These are phyloP conservation scores for Populus hybrid DNA, from an alignment of 441 rosid genomes.

Conservation along the genomic window DNA sequence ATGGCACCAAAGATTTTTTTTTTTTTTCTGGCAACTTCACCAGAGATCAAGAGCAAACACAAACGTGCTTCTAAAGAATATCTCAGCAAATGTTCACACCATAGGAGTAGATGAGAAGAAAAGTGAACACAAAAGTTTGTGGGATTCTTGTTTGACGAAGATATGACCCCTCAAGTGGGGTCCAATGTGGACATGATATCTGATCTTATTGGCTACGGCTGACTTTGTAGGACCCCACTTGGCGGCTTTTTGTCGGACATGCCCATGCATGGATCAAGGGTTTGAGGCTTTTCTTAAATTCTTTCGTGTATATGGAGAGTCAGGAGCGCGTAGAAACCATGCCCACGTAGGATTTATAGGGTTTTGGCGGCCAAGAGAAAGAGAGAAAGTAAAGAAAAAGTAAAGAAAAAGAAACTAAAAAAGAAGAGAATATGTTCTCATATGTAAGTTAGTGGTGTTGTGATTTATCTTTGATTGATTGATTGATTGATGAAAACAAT, in stretches of 20 bases:
- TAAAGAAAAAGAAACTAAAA: no score
- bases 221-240: constrained; percentile 11
- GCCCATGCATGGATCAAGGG: constrained; percentile 9
- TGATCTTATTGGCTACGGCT: constrained; percentile 20
- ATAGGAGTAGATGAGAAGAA: no score
- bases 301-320: no score
- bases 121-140: no score
- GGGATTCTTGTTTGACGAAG: constrained; percentile 10
- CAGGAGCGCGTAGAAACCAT: constrained; percentile 27
- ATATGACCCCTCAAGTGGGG: constrained; percentile 13
- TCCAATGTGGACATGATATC: constrained; percentile 24
- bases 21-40: no score
- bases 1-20: no score
- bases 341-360: constrained; percentile 28
- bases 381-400: neutral
- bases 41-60: no score
- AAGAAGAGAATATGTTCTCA: constrained; percentile 45
- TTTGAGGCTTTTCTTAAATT: neutral
- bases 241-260: constrained; percentile 44
- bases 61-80: no score
- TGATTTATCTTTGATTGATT: neutral
- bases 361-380: constrained; percentile 19
- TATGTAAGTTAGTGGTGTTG: neutral
- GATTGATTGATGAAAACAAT: neutral
- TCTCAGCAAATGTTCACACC: no score